Conservation (phyloP, 352 stramenopile species). For the Phytopythium ostracodes region DNA sequence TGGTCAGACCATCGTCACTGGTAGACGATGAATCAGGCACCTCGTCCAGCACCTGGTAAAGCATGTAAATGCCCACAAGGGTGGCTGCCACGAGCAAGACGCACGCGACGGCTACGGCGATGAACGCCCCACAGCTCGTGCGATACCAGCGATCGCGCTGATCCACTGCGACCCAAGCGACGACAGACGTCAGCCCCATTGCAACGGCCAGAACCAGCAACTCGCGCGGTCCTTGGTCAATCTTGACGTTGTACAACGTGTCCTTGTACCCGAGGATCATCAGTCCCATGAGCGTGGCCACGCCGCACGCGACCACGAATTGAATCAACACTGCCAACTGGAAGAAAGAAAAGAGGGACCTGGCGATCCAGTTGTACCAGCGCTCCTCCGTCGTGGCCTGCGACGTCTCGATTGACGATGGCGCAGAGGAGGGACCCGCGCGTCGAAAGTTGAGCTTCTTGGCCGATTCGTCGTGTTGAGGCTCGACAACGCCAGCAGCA, state of each 20-base stretch:
- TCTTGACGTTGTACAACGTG: conserved; percentile 44
- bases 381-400: conserved; percentile 72
- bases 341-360: conserved; percentile 39
- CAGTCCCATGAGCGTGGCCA: conserved; percentile 51
- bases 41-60: conserved; percentile 50
- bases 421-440: background rate
- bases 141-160: conserved; percentile 29
- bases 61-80: conserved; percentile 54
- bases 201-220: conserved; percentile 28
- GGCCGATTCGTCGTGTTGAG: background rate
- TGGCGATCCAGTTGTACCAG: conserved; percentile 66
- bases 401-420: conserved; percentile 36
- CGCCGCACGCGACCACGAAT: conserved; percentile 39
- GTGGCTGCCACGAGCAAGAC: conserved; percentile 38
- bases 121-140: conserved; percentile 24
- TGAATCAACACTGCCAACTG: conserved; percentile 22
- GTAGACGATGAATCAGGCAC: background rate
- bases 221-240: conserved; percentile 44
- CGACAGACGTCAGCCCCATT: conserved; percentile 30
- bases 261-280: conserved; percentile 45
- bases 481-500: background rate
- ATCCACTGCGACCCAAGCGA: conserved; percentile 53
- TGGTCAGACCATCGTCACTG: conserved; percentile 25
- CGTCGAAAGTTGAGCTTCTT: background rate
- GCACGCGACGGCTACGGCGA: conserved; percentile 31